These are phyloP conservation scores for Camillea tinctor DNA, from an alignment of 2,329 filamentous ascomycete genomes.

Conservation along the genomic window DNA sequence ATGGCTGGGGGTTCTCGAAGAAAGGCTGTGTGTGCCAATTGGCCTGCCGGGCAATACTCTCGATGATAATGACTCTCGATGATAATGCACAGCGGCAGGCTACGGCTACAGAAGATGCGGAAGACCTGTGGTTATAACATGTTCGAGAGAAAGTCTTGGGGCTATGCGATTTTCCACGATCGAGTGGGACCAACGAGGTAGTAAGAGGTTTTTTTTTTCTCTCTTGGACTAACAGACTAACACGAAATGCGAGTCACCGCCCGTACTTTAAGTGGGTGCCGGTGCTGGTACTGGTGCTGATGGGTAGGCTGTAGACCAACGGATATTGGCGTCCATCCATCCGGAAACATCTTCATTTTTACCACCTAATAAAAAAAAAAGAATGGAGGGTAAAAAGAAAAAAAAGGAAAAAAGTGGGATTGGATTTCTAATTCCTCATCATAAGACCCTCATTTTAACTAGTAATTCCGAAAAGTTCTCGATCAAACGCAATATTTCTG, in stretches of 20 bases:
- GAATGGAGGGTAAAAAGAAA: constrained; percentile 7
- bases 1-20: no score
- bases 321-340: constrained; percentile 6
- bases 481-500: constrained; percentile 17
- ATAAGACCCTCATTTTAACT: constrained; percentile 13
- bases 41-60: constrained; percentile 17
- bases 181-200: not conserved
- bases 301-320: constrained; percentile 10
- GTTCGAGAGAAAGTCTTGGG: constrained; percentile 6
- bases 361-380: constrained; percentile 4
- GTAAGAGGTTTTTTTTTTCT: not conserved
- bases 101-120: constrained; percentile 22
- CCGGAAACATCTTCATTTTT: constrained; percentile 15
- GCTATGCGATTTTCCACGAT: not conserved
- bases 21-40: constrained; percentile 4
- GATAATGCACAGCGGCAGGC: constrained; percentile 23
- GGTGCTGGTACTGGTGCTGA: constrained; percentile 27
- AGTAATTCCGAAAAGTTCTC: constrained; percentile 27
- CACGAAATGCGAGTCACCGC: constrained; percentile 18
- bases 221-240: constrained; percentile 6
- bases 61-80: constrained; percentile 12
- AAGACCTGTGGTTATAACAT: constrained; percentile 23
- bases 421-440: constrained; percentile 15
- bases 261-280: constrained; percentile 26
- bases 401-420: constrained; percentile 15